Evolutionary conservation across 306 rosid genomes (phyloP).

Genomic region (Corylus americana): DNA sequence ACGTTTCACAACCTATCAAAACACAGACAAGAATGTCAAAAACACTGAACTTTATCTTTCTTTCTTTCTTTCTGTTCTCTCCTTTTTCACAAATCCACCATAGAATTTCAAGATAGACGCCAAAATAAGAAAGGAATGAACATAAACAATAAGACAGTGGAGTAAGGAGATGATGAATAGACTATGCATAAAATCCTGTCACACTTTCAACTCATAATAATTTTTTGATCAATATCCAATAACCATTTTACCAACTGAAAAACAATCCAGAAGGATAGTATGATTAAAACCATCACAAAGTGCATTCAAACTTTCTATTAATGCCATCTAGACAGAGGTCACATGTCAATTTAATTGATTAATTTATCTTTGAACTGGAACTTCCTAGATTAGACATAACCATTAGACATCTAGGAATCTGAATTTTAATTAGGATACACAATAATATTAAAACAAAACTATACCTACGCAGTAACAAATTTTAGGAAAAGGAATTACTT

Average conservation of each 20-base stretch:
- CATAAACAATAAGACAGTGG: background rate
- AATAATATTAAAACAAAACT: background rate
- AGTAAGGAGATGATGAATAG: background rate
- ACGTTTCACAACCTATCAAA: slow-evolving; percentile 81
- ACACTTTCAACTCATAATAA: background rate
- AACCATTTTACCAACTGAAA: background rate
- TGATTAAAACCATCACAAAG: background rate
- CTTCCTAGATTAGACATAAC: background rate
- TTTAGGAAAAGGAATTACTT: background rate
- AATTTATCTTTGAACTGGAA: background rate
- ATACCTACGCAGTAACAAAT: background rate
- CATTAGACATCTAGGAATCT: background rate
- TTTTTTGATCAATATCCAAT: background rate
- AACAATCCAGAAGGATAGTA: background rate
- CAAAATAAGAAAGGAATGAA: slow-evolving; percentile 4
- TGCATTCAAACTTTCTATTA: background rate
- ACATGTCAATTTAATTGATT: background rate
- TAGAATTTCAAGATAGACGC: slow-evolving; percentile 4
- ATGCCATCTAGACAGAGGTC: background rate
- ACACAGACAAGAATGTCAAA: slow-evolving; percentile 20
- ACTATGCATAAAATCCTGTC: background rate
- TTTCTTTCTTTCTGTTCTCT: slow-evolving; percentile 19
- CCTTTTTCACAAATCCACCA: background rate
- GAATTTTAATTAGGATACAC: background rate
- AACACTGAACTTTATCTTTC: slow-evolving; percentile 14